A percentile compares a stretch with the other conserved stretches of the same genome.
These are phyloP conservation scores for Colletotrichum horii DNA, from an alignment of 2,329 filamentous ascomycete species.

Conservation along the genomic window DNA sequence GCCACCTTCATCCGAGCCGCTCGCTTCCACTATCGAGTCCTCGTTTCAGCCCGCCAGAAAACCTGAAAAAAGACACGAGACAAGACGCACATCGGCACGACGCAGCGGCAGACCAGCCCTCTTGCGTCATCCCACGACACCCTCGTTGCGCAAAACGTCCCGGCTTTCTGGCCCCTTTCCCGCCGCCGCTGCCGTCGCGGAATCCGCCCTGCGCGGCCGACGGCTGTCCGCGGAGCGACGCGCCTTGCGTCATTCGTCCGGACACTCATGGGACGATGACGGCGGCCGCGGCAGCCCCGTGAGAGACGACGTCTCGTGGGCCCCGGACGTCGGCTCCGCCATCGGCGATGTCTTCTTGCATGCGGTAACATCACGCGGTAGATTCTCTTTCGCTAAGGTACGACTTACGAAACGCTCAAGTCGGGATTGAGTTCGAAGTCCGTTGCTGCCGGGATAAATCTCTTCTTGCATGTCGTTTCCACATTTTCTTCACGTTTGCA, in stretches of 20 bases:
- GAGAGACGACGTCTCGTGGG: neutral
- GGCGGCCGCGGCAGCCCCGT: neutral
- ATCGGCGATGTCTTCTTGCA: neutral
- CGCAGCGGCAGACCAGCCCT: neutral
- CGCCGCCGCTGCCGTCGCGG: neutral
- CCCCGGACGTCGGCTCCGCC: neutral
- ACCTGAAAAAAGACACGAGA: neutral
- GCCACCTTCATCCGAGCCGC: neutral
- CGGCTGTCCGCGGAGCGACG: neutral
- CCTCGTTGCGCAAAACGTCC: rapidly evolving
- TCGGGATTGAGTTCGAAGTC: neutral
- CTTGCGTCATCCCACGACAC: neutral
- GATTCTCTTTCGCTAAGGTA: too few relatives aligned
- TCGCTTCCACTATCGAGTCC: neutral
- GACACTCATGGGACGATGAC: neutral
- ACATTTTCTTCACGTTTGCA: rapidly evolving
- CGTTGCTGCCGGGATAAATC: neutral
- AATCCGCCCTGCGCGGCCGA: neutral
- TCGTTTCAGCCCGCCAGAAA: neutral
- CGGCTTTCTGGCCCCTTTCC: neutral
- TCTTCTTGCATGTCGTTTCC: neutral
- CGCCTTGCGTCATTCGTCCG: neutral
- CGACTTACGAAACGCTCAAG: too few relatives aligned
- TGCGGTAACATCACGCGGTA: neutral
- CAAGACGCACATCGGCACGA: neutral